These are phyloP conservation scores for Lactarius deliciosus DNA, from an alignment of 768 basidiomycete genomes.

Conservation along the genomic window DNA sequence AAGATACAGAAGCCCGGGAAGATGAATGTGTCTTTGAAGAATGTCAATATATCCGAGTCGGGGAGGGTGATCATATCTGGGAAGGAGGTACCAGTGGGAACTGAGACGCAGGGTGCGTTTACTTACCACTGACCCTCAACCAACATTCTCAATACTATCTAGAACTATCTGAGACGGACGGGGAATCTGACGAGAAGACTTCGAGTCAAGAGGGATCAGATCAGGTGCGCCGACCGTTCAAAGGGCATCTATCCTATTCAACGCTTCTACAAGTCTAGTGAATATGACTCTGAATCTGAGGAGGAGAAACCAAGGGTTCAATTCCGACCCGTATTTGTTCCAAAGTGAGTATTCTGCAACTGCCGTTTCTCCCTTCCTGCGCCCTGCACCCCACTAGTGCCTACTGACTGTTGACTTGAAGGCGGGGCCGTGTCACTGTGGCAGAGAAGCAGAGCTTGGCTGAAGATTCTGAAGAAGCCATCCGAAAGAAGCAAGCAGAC, in stretches of 20 bases:
- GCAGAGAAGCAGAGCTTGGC: constrained; percentile 64
- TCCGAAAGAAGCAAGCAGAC: constrained; percentile 67
- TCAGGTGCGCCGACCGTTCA: constrained; percentile 42
- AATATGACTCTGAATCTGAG: constrained; percentile 78
- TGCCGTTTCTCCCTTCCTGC: constrained; percentile 2
- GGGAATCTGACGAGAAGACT: constrained; percentile 43
- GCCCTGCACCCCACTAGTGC: not conserved
- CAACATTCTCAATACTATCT: constrained; percentile 28
- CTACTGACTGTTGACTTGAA: constrained; percentile 34
- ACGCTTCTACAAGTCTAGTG: constrained; percentile 62
- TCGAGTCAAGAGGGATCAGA: constrained; percentile 40
- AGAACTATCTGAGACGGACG: constrained; percentile 45
- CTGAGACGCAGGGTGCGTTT: constrained; percentile 46
- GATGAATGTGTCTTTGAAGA: constrained; percentile 73
- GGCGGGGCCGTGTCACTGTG: constrained; percentile 75
- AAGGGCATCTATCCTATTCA: constrained; percentile 27
- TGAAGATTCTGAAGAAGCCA: constrained; percentile 73
- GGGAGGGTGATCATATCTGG: constrained; percentile 82
- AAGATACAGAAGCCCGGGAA: constrained; percentile 32
- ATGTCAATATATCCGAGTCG: constrained; percentile 78
- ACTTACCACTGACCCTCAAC: constrained; percentile 31
- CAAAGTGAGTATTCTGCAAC: constrained; percentile 63
- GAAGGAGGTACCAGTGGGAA: constrained; percentile 74
- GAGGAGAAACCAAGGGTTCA: constrained; percentile 72
- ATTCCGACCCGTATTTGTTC: constrained; percentile 92